These are phyloP conservation scores for Oropetium thomaeum DNA, from an alignment of 176 grass and related monocot genomes.

Conservation along the genomic window DNA sequence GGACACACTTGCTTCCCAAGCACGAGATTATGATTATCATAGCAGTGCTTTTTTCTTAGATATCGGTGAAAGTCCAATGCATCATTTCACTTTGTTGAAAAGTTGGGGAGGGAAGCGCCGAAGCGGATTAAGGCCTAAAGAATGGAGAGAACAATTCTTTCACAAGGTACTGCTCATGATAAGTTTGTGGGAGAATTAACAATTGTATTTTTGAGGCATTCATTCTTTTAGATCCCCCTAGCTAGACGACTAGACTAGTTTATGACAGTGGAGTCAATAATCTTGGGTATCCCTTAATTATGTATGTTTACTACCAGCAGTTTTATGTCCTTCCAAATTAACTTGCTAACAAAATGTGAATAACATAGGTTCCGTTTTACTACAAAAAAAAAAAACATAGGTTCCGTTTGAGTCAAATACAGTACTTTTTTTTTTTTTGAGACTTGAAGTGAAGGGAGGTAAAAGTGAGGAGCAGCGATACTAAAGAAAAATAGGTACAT, in stretches of 20 bases:
- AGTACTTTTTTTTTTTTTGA: not conserved
- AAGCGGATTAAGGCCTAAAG: conserved; percentile 10
- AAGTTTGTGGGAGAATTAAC: not conserved
- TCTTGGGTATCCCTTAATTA: not conserved
- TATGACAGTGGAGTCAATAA: not conserved
- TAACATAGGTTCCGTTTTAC: not conserved
- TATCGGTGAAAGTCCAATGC: conserved; percentile 8
- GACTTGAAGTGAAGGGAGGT: not conserved
- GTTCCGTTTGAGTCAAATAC: not conserved
- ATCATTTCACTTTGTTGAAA: conserved; percentile 43
- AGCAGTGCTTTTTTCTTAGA: conserved; percentile 38
- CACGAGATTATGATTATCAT: not conserved
- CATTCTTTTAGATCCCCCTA: conserved; percentile 3
- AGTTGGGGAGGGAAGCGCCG: not conserved
- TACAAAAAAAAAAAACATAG: no score
- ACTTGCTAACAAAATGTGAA: not conserved
- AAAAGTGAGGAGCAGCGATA: not conserved
- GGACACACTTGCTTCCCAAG: conserved; percentile 13
- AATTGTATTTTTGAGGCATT: not conserved
- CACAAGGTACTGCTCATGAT: conserved; percentile 15
- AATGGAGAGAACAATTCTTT: not conserved
- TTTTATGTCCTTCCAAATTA: no score
- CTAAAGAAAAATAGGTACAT: not conserved
- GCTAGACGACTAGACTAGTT: not conserved
- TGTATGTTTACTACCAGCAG: no score